Evolutionary conservation across 192 early-diverging fungal genomes (phyloP).

Genomic region (Backusella australiensis): DNA sequence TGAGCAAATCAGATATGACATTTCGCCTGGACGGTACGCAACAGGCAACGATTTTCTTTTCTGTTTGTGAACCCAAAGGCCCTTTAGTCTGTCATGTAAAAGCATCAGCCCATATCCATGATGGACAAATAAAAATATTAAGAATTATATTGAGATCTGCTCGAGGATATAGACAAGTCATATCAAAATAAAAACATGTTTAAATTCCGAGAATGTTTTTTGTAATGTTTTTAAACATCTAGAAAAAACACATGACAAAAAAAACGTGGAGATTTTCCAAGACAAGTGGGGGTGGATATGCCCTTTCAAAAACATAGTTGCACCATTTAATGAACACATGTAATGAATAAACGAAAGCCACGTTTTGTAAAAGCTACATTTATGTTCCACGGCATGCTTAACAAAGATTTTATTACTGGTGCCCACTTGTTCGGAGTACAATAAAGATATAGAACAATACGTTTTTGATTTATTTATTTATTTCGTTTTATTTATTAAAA

Average conservation of each 20-base stretch:
- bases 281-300: not conserved
- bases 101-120: not conserved
- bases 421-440: not conserved
- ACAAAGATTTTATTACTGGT: not conserved
- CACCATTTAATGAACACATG: not conserved
- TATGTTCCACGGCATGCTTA: not conserved
- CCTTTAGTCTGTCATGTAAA: not conserved
- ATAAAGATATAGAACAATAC: not conserved
- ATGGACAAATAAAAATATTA: not conserved
- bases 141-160: not conserved
- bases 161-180: not conserved
- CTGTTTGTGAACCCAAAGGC: not conserved
- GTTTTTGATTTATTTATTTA: not conserved
- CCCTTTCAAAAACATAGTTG: not conserved
- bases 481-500: not conserved
- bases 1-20: not conserved
- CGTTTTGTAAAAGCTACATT: not conserved
- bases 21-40: not conserved
- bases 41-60: not conserved
- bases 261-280: conserved; percentile 3
- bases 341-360: not conserved
- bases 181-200: not conserved
- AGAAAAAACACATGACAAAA: conserved; percentile 1
- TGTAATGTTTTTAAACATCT: not conserved
- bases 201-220: not conserved